phyloP scores from a whole-genome alignment of 441 rosid species.

The Syzygium malaccense region DNA sequence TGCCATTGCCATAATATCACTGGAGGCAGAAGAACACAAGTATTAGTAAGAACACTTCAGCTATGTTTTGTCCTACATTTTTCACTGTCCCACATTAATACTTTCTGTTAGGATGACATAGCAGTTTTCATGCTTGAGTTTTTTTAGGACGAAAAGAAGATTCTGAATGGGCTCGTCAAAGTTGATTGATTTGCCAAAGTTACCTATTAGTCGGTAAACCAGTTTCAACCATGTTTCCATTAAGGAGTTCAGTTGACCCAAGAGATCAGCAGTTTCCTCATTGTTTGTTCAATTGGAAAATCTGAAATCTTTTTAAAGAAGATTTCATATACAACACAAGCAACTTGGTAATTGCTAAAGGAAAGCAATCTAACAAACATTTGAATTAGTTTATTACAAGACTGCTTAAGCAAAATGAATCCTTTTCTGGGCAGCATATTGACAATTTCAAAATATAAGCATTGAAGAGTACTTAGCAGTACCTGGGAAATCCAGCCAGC shows the following conservation, averaged over 20 bases:
- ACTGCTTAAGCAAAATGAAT: neutral
- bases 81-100: neutral
- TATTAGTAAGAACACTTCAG: neutral
- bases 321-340: neutral
- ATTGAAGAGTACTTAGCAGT: conserved; percentile 7
- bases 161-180: neutral
- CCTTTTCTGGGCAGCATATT: neutral
- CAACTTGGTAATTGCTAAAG: neutral
- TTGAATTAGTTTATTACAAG: neutral
- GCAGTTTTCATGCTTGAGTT: neutral
- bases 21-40: neutral
- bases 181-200: neutral
- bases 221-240: neutral
- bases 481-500: conserved; percentile 98
- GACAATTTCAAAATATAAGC: neutral
- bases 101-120: neutral
- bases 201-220: neutral
- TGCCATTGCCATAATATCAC: neutral
- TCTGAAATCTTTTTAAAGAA: neutral
- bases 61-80: neutral
- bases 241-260: neutral
- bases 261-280: neutral
- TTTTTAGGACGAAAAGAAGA: neutral
- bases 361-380: neutral
- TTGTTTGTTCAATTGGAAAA: neutral